Percentiles rank a stretch among this genome's conserved stretches.
These are phyloP conservation scores for Saccharum hybrid DNA, from an alignment of 202 grass and related monocot genomes.

Conservation along the genomic window DNA sequence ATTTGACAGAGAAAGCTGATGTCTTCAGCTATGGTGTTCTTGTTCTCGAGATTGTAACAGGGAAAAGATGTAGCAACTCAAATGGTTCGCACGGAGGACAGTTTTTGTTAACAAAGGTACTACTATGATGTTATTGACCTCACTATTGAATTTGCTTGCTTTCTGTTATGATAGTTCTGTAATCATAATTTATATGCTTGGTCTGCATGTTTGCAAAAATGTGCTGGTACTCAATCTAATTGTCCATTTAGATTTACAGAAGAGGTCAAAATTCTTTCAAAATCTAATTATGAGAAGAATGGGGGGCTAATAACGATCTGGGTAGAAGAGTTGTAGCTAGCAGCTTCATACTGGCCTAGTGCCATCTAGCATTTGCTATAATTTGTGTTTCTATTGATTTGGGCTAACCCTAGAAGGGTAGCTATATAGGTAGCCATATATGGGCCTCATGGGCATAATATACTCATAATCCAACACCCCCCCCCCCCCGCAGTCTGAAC, in stretches of 20 bases:
- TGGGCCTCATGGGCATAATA: too few species aligned
- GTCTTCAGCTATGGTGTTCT: conserved; percentile 86
- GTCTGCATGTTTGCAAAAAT: background rate
- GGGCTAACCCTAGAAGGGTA: too few species aligned
- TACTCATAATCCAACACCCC: too few species aligned
- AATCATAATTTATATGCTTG: background rate
- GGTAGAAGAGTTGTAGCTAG: background rate
- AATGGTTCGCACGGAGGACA: conserved; percentile 62
- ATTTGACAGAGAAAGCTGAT: conserved; percentile 86
- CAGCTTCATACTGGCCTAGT: conserved; percentile 10
- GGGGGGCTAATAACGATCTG: background rate
- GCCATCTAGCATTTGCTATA: background rate
- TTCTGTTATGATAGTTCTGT: conserved; percentile 10
- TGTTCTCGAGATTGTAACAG: conserved; percentile 75
- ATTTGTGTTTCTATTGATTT: too few species aligned
- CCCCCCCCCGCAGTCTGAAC: too few species aligned
- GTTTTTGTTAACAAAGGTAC: conserved; percentile 65
- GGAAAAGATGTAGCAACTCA: conserved; percentile 68
- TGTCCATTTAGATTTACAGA: background rate
- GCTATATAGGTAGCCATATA: too few species aligned
- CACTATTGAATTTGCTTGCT: conserved; percentile 23
- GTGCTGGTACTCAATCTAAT: background rate
- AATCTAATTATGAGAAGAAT: conserved; percentile 18
- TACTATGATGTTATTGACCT: conserved; percentile 3
- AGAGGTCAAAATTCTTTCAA: background rate